These are phyloP conservation scores for Phytopythium delawarense DNA, from an alignment of 352 stramenopile species.

Conservation along the genomic window DNA sequence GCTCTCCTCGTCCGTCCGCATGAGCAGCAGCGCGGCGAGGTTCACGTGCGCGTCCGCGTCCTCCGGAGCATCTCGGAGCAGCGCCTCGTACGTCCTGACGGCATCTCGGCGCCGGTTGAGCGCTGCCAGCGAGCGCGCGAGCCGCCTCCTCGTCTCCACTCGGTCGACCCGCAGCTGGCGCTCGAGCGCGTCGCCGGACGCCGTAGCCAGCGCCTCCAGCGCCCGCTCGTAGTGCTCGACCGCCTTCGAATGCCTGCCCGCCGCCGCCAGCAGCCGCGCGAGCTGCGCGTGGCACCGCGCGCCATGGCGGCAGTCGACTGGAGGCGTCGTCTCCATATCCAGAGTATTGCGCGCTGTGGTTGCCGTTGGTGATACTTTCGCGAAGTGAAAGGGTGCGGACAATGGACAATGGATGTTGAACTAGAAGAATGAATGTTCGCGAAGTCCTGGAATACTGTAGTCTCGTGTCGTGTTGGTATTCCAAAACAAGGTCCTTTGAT, in stretches of 20 bases:
- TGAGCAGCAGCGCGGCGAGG: slow-evolving; percentile 42
- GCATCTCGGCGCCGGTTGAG: slow-evolving; percentile 18
- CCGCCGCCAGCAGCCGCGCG: slow-evolving; percentile 24
- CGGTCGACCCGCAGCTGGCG: neutral
- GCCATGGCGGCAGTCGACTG: slow-evolving; percentile 1
- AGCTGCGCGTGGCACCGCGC: slow-evolving; percentile 27
- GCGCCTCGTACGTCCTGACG: slow-evolving; percentile 26
- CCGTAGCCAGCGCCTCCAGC: slow-evolving; percentile 13
- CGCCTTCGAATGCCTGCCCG: slow-evolving; percentile 16
- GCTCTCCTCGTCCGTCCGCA: slow-evolving; percentile 5
- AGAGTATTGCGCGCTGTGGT: neutral
- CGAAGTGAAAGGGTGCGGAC: neutral
- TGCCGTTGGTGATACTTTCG: neutral
- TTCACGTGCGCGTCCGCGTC: slow-evolving; percentile 52
- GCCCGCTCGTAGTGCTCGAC: slow-evolving; percentile 26
- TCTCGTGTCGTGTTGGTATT: too few relatives aligned
- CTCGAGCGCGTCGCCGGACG: neutral
- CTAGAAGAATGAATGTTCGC: neutral
- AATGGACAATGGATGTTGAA: neutral
- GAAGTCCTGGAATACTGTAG: too few relatives aligned
- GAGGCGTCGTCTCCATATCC: slow-evolving; percentile 6
- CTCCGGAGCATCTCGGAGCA: slow-evolving; percentile 18
- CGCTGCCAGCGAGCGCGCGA: slow-evolving; percentile 15
- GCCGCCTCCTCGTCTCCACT: neutral
- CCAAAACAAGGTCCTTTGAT: too few relatives aligned